Evolutionary conservation across 495 filamentous ascomycete species (phyloP).

Genomic region (Cercophora scortea): DNA sequence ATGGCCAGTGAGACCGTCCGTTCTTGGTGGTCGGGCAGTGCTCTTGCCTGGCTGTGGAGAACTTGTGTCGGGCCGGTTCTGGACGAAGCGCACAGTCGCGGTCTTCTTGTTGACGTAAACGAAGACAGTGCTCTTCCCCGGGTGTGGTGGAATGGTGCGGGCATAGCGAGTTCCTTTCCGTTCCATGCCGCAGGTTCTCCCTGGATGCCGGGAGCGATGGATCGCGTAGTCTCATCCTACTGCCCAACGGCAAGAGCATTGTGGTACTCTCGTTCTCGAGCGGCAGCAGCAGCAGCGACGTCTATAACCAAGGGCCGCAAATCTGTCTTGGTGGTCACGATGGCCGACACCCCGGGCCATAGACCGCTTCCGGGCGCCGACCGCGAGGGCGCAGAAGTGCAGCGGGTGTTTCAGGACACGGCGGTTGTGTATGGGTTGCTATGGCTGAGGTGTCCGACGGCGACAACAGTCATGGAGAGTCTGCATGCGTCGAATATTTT

Average conservation of each 20-base stretch:
- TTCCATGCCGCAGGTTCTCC: not conserved
- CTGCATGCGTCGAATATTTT: not conserved
- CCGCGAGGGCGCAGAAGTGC: not conserved
- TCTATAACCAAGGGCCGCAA: not conserved
- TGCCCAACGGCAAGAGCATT: not conserved
- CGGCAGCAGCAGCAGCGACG: not conserved
- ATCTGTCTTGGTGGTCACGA: not conserved
- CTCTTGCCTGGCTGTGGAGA: not conserved
- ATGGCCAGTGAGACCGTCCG: not conserved
- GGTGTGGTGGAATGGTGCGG: constrained; percentile 2
- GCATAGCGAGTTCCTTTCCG: not conserved
- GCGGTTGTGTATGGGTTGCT: too few species aligned
- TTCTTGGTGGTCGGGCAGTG: not conserved
- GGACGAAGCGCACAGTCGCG: not conserved
- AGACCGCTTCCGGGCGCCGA: not conserved
- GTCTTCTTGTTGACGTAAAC: not conserved
- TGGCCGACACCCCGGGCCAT: not conserved
- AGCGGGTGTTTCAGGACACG: not conserved
- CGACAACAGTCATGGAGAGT: not conserved
- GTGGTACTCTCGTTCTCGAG: not conserved
- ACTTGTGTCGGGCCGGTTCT: not conserved
- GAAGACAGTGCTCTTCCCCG: not conserved
- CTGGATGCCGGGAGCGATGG: not conserved
- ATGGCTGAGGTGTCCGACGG: not conserved
- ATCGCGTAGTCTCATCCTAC: not conserved